These are phyloP conservation scores for Saksenaea vasiformis DNA, from an alignment of 371 early-diverging fungal species.

Conservation along the genomic window DNA sequence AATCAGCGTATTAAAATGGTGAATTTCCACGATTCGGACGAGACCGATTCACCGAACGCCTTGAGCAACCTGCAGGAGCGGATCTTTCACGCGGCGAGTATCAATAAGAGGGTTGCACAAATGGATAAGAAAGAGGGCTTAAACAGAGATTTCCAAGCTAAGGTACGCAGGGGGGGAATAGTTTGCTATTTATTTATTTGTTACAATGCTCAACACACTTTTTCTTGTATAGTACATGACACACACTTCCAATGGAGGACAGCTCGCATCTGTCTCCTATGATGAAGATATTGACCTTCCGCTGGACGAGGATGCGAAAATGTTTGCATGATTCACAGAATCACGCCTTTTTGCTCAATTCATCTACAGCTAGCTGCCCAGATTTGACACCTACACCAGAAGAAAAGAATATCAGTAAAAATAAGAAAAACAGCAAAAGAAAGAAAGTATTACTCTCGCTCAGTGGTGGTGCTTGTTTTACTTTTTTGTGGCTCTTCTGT, in stretches of 20 bases:
- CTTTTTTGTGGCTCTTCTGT: constrained; percentile 25
- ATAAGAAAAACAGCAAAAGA: not conserved
- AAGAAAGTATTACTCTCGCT: constrained; percentile 32
- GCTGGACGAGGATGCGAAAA: constrained; percentile 35
- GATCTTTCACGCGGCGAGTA: constrained; percentile 43
- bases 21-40: constrained; percentile 61
- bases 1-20: constrained; percentile 62
- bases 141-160: constrained; percentile 54
- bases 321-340: constrained; percentile 16
- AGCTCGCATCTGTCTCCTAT: constrained; percentile 20
- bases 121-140: constrained; percentile 54
- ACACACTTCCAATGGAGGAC: constrained; percentile 31
- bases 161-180: constrained; percentile 28
- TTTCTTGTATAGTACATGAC: constrained; percentile 37
- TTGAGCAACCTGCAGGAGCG: constrained; percentile 49
- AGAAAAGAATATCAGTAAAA: not conserved
- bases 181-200: not conserved
- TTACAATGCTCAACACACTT: constrained; percentile 8
- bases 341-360: constrained; percentile 20
- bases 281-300: constrained; percentile 47
- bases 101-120: constrained; percentile 38
- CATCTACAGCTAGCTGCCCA: constrained; percentile 36
- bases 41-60: constrained; percentile 44
- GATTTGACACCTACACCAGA: constrained; percentile 25
- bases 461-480: constrained; percentile 16